phyloP scores from a whole-genome alignment of 169 alveolate genomes.

The Plasmodium reichenowi region DNA sequence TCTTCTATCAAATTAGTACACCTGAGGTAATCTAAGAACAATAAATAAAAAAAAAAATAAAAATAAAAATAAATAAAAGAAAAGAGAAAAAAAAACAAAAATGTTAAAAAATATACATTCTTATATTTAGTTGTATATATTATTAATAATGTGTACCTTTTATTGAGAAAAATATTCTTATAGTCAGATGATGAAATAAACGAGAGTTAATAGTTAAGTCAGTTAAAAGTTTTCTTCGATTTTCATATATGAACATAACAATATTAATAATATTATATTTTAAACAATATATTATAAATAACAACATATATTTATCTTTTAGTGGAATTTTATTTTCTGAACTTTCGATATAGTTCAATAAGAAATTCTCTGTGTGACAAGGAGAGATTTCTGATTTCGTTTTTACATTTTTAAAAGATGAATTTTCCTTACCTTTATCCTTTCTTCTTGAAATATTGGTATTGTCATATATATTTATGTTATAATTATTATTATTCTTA shows the following conservation, averaged over 20 bases:
- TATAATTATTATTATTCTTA: too few relatives aligned
- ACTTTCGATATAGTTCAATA: constrained; percentile 1
- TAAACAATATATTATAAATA: constrained; percentile 56
- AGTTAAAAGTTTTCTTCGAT: constrained; percentile 21
- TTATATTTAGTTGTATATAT: not conserved
- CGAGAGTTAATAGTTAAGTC: not conserved
- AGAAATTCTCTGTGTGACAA: too few relatives aligned
- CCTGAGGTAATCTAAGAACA: constrained; percentile 26
- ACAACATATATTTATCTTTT: constrained; percentile 33
- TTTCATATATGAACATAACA: constrained; percentile 54
- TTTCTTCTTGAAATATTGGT: not conserved
- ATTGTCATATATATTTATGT: too few relatives aligned
- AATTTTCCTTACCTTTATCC: not conserved
- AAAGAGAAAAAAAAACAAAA: not conserved
- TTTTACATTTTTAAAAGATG: too few relatives aligned
- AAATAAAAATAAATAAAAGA: not conserved
- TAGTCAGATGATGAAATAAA: constrained; percentile 27
- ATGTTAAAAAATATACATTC: not conserved
- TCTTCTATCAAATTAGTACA: constrained; percentile 42
- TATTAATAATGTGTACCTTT: constrained; percentile 24
- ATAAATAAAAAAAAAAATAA: not conserved
- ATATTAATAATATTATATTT: constrained; percentile 51
- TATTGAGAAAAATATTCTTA: constrained; percentile 33
- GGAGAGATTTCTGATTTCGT: too few relatives aligned
- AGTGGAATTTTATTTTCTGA: constrained; percentile 6